phyloP scores from a whole-genome alignment of 192 early-diverging fungal genomes.

The Coemansia sp. region DNA sequence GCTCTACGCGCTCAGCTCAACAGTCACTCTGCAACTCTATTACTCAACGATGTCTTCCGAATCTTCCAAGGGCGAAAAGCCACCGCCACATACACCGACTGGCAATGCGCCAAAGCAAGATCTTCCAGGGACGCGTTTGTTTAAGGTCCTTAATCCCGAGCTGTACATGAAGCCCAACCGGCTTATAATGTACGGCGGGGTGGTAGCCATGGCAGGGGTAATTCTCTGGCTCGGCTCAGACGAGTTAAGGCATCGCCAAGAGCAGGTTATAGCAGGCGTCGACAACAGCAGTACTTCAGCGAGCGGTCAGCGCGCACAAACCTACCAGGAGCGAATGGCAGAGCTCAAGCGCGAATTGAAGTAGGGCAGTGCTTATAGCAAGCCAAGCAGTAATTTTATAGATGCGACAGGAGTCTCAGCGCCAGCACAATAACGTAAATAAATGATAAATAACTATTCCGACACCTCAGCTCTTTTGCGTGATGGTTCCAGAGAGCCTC shows the following conservation, averaged over 20 bases:
- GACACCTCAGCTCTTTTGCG: slow-evolving; percentile 31
- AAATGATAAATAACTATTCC: slow-evolving; percentile 12
- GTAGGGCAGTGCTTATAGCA: not conserved
- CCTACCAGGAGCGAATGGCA: slow-evolving; percentile 52
- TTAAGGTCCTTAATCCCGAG: slow-evolving; percentile 56
- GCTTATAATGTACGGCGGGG: slow-evolving; percentile 51
- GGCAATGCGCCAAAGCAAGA: slow-evolving; percentile 27
- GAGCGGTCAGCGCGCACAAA: slow-evolving; percentile 18
- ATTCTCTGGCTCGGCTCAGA: slow-evolving; percentile 47
- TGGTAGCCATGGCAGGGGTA: slow-evolving; percentile 35
- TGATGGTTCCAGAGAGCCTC: slow-evolving; percentile 51
- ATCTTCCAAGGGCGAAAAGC: slow-evolving; percentile 5
- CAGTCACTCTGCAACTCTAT: not conserved
- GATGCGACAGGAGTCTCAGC: too few species aligned
- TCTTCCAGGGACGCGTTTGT: slow-evolving; percentile 48
- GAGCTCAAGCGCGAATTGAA: slow-evolving; percentile 35
- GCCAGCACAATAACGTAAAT: not conserved
- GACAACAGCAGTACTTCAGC: not conserved
- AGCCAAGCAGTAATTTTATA: too few species aligned
- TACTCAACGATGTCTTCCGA: not conserved
- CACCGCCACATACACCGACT: not conserved
- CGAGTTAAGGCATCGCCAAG: slow-evolving; percentile 39
- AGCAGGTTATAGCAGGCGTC: slow-evolving; percentile 10
- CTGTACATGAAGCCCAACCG: slow-evolving; percentile 56
- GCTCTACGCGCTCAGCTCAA: not conserved